These are phyloP conservation scores for Colletotrichum neosansevieriae DNA, from an alignment of 2,329 filamentous ascomycete species.

Conservation along the genomic window DNA sequence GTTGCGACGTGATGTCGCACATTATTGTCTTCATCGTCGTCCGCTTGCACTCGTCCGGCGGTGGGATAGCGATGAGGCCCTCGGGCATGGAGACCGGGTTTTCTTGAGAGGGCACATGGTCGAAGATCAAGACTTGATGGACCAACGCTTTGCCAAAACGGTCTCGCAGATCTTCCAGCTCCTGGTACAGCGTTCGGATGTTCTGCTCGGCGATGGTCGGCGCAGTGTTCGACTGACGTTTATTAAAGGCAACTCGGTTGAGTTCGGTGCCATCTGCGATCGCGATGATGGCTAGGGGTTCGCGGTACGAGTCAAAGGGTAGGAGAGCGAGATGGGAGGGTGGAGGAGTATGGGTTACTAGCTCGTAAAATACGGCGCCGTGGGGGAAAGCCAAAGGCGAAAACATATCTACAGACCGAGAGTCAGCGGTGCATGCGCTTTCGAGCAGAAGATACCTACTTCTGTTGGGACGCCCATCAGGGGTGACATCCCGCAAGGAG, in stretches of 20 bases:
- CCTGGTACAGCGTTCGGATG: slow-evolving; percentile 70
- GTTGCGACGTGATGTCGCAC: slow-evolving; percentile 80
- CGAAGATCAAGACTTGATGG: slow-evolving; percentile 84
- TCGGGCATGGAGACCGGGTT: slow-evolving; percentile 70
- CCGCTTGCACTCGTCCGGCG: slow-evolving; percentile 73
- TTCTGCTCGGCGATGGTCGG: slow-evolving; percentile 67
- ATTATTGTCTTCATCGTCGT: slow-evolving; percentile 87
- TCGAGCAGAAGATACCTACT: slow-evolving; percentile 66
- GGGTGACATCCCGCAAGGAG: slow-evolving; percentile 85
- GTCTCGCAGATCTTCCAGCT: slow-evolving; percentile 78
- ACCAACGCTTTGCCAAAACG: slow-evolving; percentile 81
- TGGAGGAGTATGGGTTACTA: slow-evolving; percentile 84
- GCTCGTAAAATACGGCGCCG: slow-evolving; percentile 88
- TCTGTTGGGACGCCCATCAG: slow-evolving; percentile 85
- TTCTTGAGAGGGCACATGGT: slow-evolving; percentile 67
- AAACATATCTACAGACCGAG: slow-evolving; percentile 79
- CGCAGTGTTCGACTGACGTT: slow-evolving; percentile 64
- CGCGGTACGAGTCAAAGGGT: slow-evolving; percentile 91
- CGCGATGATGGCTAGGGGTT: slow-evolving; percentile 85
- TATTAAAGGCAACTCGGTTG: slow-evolving; percentile 64
- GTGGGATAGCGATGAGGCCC: slow-evolving; percentile 78
- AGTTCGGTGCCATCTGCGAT: slow-evolving; percentile 85
- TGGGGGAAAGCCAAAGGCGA: slow-evolving; percentile 89
- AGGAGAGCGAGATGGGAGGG: slow-evolving; percentile 82
- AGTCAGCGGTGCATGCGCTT: slow-evolving; percentile 7